Evolutionary conservation across 495 filamentous ascomycete genomes (phyloP).

Genomic region (Thermothielavioides terrestris): DNA sequence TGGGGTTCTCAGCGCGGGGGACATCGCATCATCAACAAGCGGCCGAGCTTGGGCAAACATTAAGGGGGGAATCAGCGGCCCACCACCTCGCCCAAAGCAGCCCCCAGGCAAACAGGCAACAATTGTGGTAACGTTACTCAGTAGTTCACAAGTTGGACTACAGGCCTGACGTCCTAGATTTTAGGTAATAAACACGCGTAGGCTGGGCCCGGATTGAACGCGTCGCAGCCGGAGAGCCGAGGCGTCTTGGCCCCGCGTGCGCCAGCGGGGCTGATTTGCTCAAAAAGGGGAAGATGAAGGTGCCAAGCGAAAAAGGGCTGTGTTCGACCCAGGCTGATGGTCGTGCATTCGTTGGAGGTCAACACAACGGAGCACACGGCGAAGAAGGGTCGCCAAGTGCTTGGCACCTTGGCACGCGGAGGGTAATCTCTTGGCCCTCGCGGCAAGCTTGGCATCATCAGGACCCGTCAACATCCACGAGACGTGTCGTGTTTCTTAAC

Average conservation of each 20-base stretch:
- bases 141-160: no score
- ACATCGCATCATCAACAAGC: no score
- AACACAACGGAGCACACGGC: conserved; percentile 8
- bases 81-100: no score
- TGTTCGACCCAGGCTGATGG: conserved; percentile 10
- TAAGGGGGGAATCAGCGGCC: no score
- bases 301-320: conserved; percentile 8
- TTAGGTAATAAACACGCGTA: no score
- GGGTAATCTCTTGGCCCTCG: conserved; percentile 12
- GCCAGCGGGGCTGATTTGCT: background rate
- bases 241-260: background rate
- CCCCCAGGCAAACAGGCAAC: no score
- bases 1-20: no score
- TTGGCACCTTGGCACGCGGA: conserved; percentile 15
- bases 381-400: conserved; percentile 13
- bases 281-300: background rate
- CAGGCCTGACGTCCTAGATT: no score
- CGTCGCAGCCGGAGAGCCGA: background rate
- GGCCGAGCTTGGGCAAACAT: no score
- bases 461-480: no score
- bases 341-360: conserved; percentile 6
- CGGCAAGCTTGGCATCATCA: conserved; percentile 6
- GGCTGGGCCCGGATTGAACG: background rate
- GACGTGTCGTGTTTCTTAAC: no score
- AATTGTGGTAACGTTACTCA: no score